Evolutionary conservation across 305 asterid genomes (phyloP).

Genomic region (Fraxinus dipetala): DNA sequence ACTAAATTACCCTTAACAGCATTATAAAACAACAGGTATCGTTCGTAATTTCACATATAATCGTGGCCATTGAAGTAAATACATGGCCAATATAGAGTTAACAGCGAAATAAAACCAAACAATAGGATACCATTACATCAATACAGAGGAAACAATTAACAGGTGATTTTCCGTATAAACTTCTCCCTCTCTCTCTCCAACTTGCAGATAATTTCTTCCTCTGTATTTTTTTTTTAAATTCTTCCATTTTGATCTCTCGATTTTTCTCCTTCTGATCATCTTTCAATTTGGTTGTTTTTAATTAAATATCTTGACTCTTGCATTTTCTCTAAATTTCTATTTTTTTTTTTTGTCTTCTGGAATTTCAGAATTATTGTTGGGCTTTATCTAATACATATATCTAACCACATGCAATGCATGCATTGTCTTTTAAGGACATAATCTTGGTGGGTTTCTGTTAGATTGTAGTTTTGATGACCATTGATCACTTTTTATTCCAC

Average conservation of each 20-base stretch:
- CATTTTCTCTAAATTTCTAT: not conserved
- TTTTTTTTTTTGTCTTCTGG: not conserved
- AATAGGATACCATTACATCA: not conserved
- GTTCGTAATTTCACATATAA: not conserved
- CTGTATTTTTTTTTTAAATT: not conserved
- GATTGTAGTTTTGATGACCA: conserved; percentile 37
- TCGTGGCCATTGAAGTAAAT: conserved; percentile 18
- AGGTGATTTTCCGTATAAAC: conserved; percentile 34
- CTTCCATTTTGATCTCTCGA: conserved; percentile 30
- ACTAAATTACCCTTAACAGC: conserved; percentile 1
- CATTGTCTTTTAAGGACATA: conserved; percentile 23
- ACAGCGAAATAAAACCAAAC: not conserved
- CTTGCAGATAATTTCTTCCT: conserved; percentile 27
- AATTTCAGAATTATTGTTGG: conserved; percentile 21
- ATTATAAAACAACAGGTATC: not conserved
- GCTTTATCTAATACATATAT: conserved; percentile 20
- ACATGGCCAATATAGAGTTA: conserved; percentile 16
- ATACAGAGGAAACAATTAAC: conserved; percentile 23
- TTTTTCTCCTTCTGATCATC: conserved; percentile 23
- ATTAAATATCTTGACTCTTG: conserved; percentile 4
- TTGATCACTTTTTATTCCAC: conserved; percentile 31
- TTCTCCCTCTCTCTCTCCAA: conserved; percentile 24
- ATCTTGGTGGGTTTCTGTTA: conserved; percentile 33
- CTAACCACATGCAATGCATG: conserved; percentile 34
- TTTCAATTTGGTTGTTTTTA: conserved; percentile 30